These are phyloP conservation scores for Exsudoporus floridanus DNA, from an alignment of 1,284 basidiomycete genomes.

Conservation along the genomic window DNA sequence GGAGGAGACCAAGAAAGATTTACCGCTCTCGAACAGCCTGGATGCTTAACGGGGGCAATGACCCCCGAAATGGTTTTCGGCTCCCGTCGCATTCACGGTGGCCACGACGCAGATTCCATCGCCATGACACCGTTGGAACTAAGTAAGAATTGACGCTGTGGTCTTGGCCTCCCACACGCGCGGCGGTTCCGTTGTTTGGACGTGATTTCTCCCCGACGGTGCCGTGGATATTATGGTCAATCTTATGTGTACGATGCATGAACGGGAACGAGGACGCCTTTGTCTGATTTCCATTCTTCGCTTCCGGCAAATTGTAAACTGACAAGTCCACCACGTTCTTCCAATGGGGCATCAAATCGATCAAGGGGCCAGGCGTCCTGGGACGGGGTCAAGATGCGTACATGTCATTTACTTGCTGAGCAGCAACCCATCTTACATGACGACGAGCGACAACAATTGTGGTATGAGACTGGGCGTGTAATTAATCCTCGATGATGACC, in stretches of 20 bases:
- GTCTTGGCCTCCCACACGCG: neutral
- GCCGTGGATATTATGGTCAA: neutral
- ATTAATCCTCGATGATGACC: constrained; percentile 21
- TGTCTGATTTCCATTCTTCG: neutral
- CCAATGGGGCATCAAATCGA: neutral
- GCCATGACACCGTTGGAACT: neutral
- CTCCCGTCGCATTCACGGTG: neutral
- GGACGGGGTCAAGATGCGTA: neutral
- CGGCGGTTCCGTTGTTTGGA: neutral
- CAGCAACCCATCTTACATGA: neutral
- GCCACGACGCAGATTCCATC: neutral
- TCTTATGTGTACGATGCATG: too few species aligned
- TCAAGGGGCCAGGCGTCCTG: neutral
- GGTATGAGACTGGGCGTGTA: neutral
- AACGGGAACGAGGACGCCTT: neutral
- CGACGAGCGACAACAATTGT: neutral
- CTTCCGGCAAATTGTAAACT: neutral
- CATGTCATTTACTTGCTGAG: neutral
- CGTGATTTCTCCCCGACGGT: neutral
- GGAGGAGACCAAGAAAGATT: neutral
- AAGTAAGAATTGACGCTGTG: neutral
- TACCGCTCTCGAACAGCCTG: neutral
- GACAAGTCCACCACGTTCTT: neutral
- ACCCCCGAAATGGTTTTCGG: neutral
- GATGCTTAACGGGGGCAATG: neutral